These are phyloP conservation scores for Picochlorum sp. DNA, from an alignment of 139 green algal genomes.

Conservation along the genomic window DNA sequence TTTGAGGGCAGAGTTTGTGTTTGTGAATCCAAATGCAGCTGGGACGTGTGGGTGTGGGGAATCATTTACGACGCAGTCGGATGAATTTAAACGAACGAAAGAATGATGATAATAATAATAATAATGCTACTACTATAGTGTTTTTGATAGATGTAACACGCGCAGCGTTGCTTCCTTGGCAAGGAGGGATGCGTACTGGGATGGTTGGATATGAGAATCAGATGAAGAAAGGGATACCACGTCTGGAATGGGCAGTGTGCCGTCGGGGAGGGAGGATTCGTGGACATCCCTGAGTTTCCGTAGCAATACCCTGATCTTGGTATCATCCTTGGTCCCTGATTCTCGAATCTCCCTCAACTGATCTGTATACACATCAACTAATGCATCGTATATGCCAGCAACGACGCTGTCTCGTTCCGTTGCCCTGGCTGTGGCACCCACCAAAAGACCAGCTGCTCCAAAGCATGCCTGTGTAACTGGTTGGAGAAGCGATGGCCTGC, in stretches of 20 bases:
- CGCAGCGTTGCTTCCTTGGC: no score
- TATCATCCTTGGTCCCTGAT: not conserved
- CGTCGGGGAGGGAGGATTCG: no score
- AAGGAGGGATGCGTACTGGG: no score
- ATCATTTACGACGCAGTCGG: slow-evolving; percentile 70
- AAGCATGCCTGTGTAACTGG: no score
- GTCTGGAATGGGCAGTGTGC: no score
- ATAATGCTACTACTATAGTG: not conserved
- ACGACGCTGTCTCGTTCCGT: not conserved
- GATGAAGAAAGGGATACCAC: no score
- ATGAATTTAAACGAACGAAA: not conserved
- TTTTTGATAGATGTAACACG: not conserved
- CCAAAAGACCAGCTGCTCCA: no score
- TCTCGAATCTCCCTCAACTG: slow-evolving; percentile 1
- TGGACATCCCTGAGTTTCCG: no score
- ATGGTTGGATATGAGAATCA: not conserved
- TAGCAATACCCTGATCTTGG: no score
- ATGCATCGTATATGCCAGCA: not conserved
- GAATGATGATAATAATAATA: not conserved
- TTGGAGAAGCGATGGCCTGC: no score
- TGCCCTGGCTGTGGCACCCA: no score
- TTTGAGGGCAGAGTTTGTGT: slow-evolving; percentile 86
- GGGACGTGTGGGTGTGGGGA: slow-evolving; percentile 90
- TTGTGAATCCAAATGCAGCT: slow-evolving; percentile 91
- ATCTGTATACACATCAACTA: not conserved